These are phyloP conservation scores for Phytopythium kandeliae DNA, from an alignment of 352 stramenopile genomes.

Conservation along the genomic window DNA sequence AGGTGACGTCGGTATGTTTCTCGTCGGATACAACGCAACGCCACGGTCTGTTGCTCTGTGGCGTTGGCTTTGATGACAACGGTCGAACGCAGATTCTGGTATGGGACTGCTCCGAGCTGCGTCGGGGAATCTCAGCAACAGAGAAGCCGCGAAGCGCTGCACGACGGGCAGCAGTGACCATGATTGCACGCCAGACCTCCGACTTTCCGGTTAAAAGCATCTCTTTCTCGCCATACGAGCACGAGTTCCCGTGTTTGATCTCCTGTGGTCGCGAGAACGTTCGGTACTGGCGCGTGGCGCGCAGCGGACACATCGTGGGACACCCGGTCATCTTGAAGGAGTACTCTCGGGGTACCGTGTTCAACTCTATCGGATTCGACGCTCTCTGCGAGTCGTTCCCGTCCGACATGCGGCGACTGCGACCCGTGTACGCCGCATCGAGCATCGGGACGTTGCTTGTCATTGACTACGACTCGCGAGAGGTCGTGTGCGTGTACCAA, in stretches of 20 bases:
- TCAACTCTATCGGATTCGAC: constrained; percentile 86
- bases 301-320: constrained; percentile 52
- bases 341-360: constrained; percentile 80
- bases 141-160: background rate
- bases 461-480: constrained; percentile 76
- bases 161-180: constrained; percentile 10
- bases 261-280: constrained; percentile 90
- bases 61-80: constrained; percentile 54
- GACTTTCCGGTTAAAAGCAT: constrained; percentile 76
- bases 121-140: constrained; percentile 1
- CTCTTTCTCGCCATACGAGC: constrained; percentile 83
- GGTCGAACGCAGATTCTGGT: constrained; percentile 71
- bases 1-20: constrained; percentile 46
- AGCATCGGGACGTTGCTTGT: constrained; percentile 71
- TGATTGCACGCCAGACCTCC: constrained; percentile 81
- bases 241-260: constrained; percentile 49
- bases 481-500: constrained; percentile 87
- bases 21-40: constrained; percentile 18
- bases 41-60: constrained; percentile 33
- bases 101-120: constrained; percentile 49
- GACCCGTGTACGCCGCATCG: constrained; percentile 75
- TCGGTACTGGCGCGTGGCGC: constrained; percentile 84
- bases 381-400: constrained; percentile 46
- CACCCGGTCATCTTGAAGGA: constrained; percentile 86
- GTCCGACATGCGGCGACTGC: constrained; percentile 41